phyloP scores from a whole-genome alignment of 768 basidiomycete species.

The Lentinus tigrinus region DNA sequence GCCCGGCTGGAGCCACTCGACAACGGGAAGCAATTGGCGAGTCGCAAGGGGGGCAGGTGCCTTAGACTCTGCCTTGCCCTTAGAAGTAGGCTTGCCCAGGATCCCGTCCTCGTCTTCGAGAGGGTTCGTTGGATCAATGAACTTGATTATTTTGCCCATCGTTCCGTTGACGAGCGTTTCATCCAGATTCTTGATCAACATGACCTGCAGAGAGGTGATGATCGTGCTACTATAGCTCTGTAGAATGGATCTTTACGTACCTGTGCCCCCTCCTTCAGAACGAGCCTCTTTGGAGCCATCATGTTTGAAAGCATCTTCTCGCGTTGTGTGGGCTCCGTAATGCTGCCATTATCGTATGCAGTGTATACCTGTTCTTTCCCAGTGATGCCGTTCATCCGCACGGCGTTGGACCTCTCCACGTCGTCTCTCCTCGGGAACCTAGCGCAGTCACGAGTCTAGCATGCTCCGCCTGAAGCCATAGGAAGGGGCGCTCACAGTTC shows the following conservation, averaged over 20 bases:
- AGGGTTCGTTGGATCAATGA: constrained; percentile 52
- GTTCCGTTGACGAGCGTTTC: constrained; percentile 92
- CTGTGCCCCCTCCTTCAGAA: constrained; percentile 72
- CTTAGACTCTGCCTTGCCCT: constrained; percentile 11
- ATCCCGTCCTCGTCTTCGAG: constrained; percentile 27
- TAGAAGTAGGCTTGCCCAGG: constrained; percentile 27
- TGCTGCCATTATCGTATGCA: constrained; percentile 63
- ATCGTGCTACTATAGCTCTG: background rate
- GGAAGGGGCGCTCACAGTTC: constrained; percentile 63
- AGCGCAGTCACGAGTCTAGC: background rate
- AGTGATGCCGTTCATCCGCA: constrained; percentile 60
- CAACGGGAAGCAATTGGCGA: constrained; percentile 57
- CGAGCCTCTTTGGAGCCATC: constrained; percentile 77
- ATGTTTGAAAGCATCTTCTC: constrained; percentile 85
- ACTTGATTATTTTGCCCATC: constrained; percentile 81
- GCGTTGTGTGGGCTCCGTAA: constrained; percentile 53
- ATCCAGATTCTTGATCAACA: constrained; percentile 58
- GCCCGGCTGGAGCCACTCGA: constrained; percentile 71
- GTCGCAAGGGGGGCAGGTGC: constrained; percentile 6
- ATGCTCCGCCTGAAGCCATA: background rate
- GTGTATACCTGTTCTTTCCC: constrained; percentile 52
- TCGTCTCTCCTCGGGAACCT: constrained; percentile 93
- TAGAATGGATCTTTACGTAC: background rate
- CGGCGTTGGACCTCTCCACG: constrained; percentile 80
- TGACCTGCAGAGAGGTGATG: constrained; percentile 49